A percentile compares a stretch with the other conserved stretches of the same genome.
phyloP scores from a whole-genome alignment of 2,329 filamentous ascomycete genomes.

The Aureobasidium sp. region DNA sequence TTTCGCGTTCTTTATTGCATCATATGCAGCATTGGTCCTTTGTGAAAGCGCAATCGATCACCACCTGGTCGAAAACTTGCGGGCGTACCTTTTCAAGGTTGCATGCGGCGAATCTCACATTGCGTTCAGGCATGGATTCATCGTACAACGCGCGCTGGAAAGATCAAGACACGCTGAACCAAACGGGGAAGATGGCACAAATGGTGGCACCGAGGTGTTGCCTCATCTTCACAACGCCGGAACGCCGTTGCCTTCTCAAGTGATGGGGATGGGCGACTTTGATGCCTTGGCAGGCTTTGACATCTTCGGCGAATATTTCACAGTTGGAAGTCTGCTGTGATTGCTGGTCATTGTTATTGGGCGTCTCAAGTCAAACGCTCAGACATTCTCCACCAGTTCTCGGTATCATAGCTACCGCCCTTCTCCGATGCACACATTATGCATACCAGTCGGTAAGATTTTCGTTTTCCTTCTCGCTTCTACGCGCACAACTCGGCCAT shows the following conservation, averaged over 20 bases:
- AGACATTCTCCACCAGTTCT: too few species aligned
- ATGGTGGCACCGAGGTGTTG: background rate
- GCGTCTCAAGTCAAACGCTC: background rate
- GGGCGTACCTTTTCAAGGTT: constrained; percentile 1
- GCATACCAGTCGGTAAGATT: background rate
- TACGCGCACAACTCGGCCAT: background rate
- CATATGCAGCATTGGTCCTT: constrained; percentile 10
- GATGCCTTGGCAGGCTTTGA: constrained; percentile 8
- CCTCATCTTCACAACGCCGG: background rate
- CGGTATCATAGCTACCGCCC: too few species aligned
- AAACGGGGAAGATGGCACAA: background rate
- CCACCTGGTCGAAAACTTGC: constrained; percentile 10
- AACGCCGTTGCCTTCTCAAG: background rate
- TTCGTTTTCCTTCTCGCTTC: background rate
- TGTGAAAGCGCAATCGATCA: constrained; percentile 12
- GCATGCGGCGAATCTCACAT: constrained; percentile 8
- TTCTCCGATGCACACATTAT: background rate
- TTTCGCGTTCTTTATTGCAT: constrained; percentile 15
- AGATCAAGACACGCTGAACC: background rate
- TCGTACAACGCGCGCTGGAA: constrained; percentile 10
- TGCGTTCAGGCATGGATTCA: background rate
- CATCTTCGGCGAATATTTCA: constrained; percentile 14
- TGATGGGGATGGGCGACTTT: background rate
- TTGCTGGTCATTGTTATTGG: background rate
- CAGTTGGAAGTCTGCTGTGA: constrained; percentile 10